Base-by-base conservation (phyloP, 768 basidiomycete species). In the Asterophora parasitica region DNA sequence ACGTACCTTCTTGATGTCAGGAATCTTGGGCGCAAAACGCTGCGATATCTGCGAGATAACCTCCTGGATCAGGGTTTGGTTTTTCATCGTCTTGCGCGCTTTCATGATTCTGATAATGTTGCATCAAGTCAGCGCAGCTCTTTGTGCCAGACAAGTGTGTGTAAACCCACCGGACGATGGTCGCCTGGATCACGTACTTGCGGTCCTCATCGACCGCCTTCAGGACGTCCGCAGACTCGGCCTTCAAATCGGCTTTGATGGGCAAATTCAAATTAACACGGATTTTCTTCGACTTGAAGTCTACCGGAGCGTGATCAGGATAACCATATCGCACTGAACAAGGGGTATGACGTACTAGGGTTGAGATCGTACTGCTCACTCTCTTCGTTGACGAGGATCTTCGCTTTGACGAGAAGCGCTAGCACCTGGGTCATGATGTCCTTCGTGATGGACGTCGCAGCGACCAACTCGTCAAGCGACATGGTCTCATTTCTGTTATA, bases 161-260 rank as follows among this genome's bases (percentile, higher is more conserved):
- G 20, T 1, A 17, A 38, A 64, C 74, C 34, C 59, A 77, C 77
- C 92, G 85, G 43, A 95, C 92, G 57, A 95, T 93, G 19, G 91
- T 93, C 10, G 92, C 92, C 62, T 98, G 94, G 48, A 96, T 93
- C 49, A 94, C 85, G 60, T 95, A 92, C 77, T 97, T 97, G 53
- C 95, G 83, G 61, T 99, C 95, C 69, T 98, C 95, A 55, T 98
- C 95, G 10, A 97, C 94, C 12, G 85, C 90, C 76, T 95, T 95
- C 58, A 96, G 73, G 6, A 97, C 92, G 55, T 97, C 92, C 0
- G 80, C 78, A 8, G 87, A 82, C 63, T 98, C 95, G 2, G 88
- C 83, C 76, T 93, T 96, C 53, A 91, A 84, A 63, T 98, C 96
- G 2, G 92, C 85, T 76, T 93, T 95, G 69, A 99, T 91, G 0